Percentiles rank a stretch among this genome's conserved stretches.
Evolutionary conservation across 768 basidiomycete genomes (phyloP).

Genomic region (Crassisporium funariophilum): DNA sequence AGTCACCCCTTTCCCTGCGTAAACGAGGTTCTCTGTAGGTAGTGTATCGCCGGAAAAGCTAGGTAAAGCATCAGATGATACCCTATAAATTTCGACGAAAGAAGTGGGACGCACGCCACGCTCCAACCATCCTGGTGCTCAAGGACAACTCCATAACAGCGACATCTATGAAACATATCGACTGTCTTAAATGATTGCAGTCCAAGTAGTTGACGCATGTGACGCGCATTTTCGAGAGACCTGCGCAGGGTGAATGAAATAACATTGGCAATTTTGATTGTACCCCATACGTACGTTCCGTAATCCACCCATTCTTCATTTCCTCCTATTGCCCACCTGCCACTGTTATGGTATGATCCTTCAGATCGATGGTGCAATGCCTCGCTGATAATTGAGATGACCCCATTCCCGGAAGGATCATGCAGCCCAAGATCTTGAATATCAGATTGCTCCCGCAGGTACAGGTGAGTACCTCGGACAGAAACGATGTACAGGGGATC

Average conservation of each 20-base stretch:
- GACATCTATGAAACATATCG: slow-evolving; percentile 71
- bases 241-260: slow-evolving; percentile 28
- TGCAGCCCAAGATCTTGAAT: slow-evolving; percentile 73
- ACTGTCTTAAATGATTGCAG: slow-evolving; percentile 66
- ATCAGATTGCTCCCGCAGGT: slow-evolving; percentile 72
- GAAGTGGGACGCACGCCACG: slow-evolving; percentile 60
- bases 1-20: slow-evolving; percentile 66
- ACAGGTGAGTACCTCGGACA: slow-evolving; percentile 55
- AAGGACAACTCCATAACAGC: slow-evolving; percentile 73
- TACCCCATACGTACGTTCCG: slow-evolving; percentile 33
- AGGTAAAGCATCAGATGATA: background rate
- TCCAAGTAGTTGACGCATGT: slow-evolving; percentile 55
- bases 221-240: slow-evolving; percentile 39
- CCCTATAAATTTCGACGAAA: slow-evolving; percentile 37
- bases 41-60: slow-evolving; percentile 94
- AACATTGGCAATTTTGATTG: no score
- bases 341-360: slow-evolving; percentile 36
- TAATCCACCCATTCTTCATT: slow-evolving; percentile 49
- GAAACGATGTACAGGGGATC: slow-evolving; percentile 75
- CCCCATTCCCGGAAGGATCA: slow-evolving; percentile 46
- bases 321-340: slow-evolving; percentile 47
- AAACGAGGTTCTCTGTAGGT: slow-evolving; percentile 68
- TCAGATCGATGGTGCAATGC: slow-evolving; percentile 49
- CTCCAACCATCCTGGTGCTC: slow-evolving; percentile 76
- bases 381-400: slow-evolving; percentile 59